Percentiles rank a stretch among this genome's conserved stretches.
phyloP scores from a whole-genome alignment of 106 monocot genomes.

The Allium cepa region DNA sequence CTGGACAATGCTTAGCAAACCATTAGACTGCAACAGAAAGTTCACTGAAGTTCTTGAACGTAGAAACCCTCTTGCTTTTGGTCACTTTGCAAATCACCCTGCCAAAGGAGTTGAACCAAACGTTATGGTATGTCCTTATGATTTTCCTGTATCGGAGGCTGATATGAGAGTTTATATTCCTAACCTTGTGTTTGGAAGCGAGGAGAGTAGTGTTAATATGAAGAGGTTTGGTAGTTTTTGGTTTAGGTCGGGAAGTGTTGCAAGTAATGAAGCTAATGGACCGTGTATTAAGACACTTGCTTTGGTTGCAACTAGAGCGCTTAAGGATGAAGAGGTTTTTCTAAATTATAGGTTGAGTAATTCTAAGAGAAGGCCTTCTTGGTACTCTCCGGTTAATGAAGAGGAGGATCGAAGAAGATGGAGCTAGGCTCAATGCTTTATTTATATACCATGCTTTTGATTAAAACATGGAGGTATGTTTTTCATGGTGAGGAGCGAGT shows the following conservation, averaged over 20 bases:
- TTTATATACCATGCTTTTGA: no score
- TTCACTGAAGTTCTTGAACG: slow-evolving; percentile 57
- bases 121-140: slow-evolving; percentile 91
- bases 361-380: slow-evolving; percentile 64
- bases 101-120: slow-evolving; percentile 54
- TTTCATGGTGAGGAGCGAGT: no score
- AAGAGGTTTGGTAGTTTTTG: slow-evolving; percentile 81
- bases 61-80: slow-evolving; percentile 88
- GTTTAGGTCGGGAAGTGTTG: slow-evolving; percentile 48
- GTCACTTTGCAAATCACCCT: slow-evolving; percentile 95
- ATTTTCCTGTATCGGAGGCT: slow-evolving; percentile 67
- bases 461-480: no score
- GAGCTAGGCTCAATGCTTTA: slow-evolving; percentile 24
- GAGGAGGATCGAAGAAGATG: slow-evolving; percentile 88
- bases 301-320: slow-evolving; percentile 62
- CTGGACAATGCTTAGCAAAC: slow-evolving; percentile 74
- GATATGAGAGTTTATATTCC: slow-evolving; percentile 79
- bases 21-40: slow-evolving; percentile 20
- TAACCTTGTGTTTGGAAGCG: slow-evolving; percentile 64
- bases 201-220: slow-evolving; percentile 50
- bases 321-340: slow-evolving; percentile 65
- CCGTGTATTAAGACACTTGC: slow-evolving; percentile 58
- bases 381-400: slow-evolving; percentile 85
- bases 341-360: slow-evolving; percentile 90
- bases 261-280: not conserved